phyloP scores from a whole-genome alignment of 768 basidiomycete species.

The Podaxis sp. region DNA sequence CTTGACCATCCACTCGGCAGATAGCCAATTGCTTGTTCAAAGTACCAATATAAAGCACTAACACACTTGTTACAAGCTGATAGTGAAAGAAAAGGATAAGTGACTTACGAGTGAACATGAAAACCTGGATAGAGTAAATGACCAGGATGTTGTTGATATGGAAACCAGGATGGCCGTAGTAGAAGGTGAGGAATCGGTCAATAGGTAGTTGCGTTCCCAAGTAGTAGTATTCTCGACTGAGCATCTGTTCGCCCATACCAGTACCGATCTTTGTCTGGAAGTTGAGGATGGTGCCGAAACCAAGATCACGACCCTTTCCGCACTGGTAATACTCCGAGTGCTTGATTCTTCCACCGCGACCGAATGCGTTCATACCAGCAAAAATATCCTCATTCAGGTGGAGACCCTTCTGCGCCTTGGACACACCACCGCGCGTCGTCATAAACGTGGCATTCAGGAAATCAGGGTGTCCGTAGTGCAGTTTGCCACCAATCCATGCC shows the following conservation, averaged over 20 bases:
- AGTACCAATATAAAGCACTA: conserved; percentile 93
- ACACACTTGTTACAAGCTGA: conserved; percentile 2
- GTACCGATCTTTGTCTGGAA: conserved; percentile 99
- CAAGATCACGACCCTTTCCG: conserved; percentile 98
- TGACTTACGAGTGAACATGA: conserved; percentile 89
- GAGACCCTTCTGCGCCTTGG: conserved; percentile 97
- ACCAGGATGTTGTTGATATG: conserved; percentile 99
- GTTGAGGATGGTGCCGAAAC: conserved; percentile 98
- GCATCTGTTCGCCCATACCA: conserved; percentile 99
- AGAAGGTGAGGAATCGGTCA: conserved; percentile 98
- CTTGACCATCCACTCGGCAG: conserved; percentile 80
- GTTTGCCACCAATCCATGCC: conserved; percentile 97
- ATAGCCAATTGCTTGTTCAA: conserved; percentile 91
- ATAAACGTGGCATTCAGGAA: conserved; percentile 98
- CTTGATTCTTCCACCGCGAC: conserved; percentile 98
- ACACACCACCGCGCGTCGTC: conserved; percentile 97
- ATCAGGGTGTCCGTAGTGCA: conserved; percentile 99
- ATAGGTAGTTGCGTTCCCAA: conserved; percentile 97
- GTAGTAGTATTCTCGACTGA: conserved; percentile 99
- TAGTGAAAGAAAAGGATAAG: conserved; percentile 9
- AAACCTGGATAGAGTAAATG: conserved; percentile 96
- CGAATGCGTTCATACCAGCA: conserved; percentile 98
- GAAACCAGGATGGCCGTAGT: conserved; percentile 99
- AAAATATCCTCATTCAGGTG: conserved; percentile 99
- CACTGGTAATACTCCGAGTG: conserved; percentile 99